phyloP scores from a whole-genome alignment of 441 rosid genomes.

The Populus hybrid region DNA sequence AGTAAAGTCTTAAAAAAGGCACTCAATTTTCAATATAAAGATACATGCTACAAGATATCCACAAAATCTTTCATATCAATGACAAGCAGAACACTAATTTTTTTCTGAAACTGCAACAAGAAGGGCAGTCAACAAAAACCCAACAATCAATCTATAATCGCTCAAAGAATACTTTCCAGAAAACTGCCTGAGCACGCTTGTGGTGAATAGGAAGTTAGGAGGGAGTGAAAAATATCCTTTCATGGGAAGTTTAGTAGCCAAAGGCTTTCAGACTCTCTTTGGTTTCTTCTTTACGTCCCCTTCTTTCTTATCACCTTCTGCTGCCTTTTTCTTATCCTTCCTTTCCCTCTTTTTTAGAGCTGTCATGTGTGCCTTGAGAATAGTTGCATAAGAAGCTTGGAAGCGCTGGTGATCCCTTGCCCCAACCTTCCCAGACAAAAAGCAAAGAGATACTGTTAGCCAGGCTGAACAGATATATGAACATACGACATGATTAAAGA shows the following conservation, averaged over 20 bases:
- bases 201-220: neutral
- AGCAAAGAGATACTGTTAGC: slow-evolving; percentile 13
- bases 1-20: neutral
- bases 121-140: slow-evolving; percentile 2
- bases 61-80: slow-evolving; percentile 8
- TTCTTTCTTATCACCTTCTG: slow-evolving; percentile 57
- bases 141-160: neutral
- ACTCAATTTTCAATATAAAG: neutral
- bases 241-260: neutral
- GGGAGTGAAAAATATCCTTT: neutral
- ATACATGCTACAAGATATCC: neutral
- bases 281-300: slow-evolving; percentile 31
- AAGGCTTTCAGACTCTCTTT: slow-evolving; percentile 33
- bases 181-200: neutral
- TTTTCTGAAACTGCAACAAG: neutral
- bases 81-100: neutral
- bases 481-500: neutral
- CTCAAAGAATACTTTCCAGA: neutral
- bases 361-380: slow-evolving; percentile 92
- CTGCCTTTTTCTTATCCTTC: slow-evolving; percentile 77
- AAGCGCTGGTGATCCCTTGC: slow-evolving; percentile 86
- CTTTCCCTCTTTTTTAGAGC: slow-evolving; percentile 90
- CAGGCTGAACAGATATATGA: neutral
- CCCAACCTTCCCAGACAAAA: slow-evolving; percentile 53
- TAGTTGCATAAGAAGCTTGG: slow-evolving; percentile 90